Conservation (phyloP, 345 rosid species). For the Xanthoceras sorbifolium region DNA sequence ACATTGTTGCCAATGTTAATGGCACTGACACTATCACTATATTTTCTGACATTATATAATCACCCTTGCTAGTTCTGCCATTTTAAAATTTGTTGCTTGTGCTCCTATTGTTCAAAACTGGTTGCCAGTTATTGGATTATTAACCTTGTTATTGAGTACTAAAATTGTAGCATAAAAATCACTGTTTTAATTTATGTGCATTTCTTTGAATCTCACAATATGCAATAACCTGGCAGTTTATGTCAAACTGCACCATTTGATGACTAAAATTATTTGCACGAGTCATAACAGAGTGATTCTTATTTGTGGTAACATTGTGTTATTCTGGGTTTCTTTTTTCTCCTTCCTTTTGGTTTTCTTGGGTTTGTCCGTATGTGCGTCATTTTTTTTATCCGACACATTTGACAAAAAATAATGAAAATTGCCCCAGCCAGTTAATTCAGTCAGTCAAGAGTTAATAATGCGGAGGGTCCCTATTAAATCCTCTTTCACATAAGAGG, state of each 20-base stretch:
- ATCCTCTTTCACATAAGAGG: not conserved
- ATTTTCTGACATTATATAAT: conserved; percentile 2
- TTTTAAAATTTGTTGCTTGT: not conserved
- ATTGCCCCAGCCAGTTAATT: not conserved
- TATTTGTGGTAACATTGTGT: not conserved
- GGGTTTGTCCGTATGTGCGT: not conserved
- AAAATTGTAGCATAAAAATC: not conserved
- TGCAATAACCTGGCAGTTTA: not conserved
- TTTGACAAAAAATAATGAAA: not conserved
- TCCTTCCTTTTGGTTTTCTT: too few species aligned
- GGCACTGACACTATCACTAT: not conserved
- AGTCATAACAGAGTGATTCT: not conserved
- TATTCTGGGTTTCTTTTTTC: not conserved
- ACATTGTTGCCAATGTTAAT: not conserved
- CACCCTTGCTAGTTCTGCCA: not conserved
- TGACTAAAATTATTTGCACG: not conserved
- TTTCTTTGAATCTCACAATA: not conserved
- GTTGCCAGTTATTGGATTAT: not conserved
- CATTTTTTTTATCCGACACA: not conserved
- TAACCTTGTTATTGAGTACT: not conserved
- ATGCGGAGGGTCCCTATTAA: not conserved
- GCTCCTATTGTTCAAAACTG: not conserved
- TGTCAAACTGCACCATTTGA: not conserved
- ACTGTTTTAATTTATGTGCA: not conserved
- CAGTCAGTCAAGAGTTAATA: not conserved